Conservation (phyloP, 495 filamentous ascomycete species). For the Daldinia loculata region DNA sequence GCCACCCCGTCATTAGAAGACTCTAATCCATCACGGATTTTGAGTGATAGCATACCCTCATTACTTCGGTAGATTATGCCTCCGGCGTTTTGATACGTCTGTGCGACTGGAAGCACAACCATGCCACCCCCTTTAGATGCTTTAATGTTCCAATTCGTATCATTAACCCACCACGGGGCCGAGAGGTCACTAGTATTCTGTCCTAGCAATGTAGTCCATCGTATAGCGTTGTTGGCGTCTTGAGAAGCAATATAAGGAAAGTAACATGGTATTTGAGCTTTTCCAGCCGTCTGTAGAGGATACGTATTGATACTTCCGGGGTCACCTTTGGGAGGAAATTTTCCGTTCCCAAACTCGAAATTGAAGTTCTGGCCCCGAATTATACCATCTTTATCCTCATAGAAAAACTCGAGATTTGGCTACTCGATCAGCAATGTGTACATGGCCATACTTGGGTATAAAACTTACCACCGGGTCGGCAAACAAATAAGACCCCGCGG, state of each 20-base stretch:
- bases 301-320: constrained; percentile 30
- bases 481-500: constrained; percentile 25
- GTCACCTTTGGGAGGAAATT: constrained; percentile 27
- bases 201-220: constrained; percentile 27
- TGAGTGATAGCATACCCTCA: constrained; percentile 32
- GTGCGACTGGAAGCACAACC: constrained; percentile 24
- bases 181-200: constrained; percentile 17
- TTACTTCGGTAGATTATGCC: constrained; percentile 28
- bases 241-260: constrained; percentile 34
- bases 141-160: constrained; percentile 22
- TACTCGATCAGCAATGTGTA: constrained; percentile 13
- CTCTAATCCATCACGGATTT: constrained; percentile 21
- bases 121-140: constrained; percentile 22
- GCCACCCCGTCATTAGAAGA: constrained; percentile 22
- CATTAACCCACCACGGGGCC: constrained; percentile 35
- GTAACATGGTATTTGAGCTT: constrained; percentile 18
- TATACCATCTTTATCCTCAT: constrained; percentile 32
- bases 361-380: constrained; percentile 37
- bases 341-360: constrained; percentile 30
- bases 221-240: constrained; percentile 22
- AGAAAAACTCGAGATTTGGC: constrained; percentile 39
- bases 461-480: constrained; percentile 24
- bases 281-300: constrained; percentile 24
- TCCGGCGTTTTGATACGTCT: constrained; percentile 11
- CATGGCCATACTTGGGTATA: background rate